A percentile compares a stretch with the other conserved stretches of the same genome.
Evolutionary conservation across 2,329 filamentous ascomycete species (phyloP).

Genomic region (Ophiognomonia clavigignenti-juglandacearum): DNA sequence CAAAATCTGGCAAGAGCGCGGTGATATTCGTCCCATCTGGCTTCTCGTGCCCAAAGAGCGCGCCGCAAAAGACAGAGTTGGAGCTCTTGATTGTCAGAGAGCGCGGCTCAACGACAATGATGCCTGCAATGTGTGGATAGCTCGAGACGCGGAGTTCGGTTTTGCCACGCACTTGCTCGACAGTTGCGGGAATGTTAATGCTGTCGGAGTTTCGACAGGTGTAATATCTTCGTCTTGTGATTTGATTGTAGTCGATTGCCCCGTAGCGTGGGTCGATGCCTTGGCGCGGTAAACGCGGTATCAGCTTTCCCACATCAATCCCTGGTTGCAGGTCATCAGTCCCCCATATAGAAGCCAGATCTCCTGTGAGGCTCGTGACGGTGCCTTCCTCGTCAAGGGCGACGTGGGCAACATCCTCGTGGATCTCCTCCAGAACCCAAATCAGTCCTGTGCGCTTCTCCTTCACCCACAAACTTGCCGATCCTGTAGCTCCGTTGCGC

Average conservation of each 20-base stretch:
- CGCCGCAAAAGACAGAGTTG: constrained; percentile 90
- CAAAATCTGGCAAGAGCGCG: constrained; percentile 80
- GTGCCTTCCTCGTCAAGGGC: constrained; percentile 72
- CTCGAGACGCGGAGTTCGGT: constrained; percentile 80
- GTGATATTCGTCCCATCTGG: constrained; percentile 77
- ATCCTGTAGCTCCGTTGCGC: constrained; percentile 84
- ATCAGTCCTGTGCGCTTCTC: constrained; percentile 92
- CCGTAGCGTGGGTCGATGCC: constrained; percentile 65
- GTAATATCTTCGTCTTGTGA: constrained; percentile 70
- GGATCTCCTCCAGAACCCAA: constrained; percentile 97
- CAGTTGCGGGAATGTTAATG: constrained; percentile 77
- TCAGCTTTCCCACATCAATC: constrained; percentile 69
- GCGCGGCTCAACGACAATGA: constrained; percentile 82
- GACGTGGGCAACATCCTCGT: constrained; percentile 82
- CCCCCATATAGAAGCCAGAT: constrained; percentile 84
- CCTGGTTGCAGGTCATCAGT: constrained; percentile 61
- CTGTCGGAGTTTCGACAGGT: constrained; percentile 74
- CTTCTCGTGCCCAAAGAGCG: constrained; percentile 83
- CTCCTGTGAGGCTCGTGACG: constrained; percentile 66
- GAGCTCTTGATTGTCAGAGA: constrained; percentile 81
- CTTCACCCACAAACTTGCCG: constrained; percentile 97
- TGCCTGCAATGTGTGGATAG: constrained; percentile 95
- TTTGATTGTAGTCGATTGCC: constrained; percentile 72
- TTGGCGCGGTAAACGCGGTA: constrained; percentile 78
- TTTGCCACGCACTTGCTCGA: constrained; percentile 67